phyloP scores from a whole-genome alignment of 495 filamentous ascomycete species.

The Tuber melanosporum region DNA sequence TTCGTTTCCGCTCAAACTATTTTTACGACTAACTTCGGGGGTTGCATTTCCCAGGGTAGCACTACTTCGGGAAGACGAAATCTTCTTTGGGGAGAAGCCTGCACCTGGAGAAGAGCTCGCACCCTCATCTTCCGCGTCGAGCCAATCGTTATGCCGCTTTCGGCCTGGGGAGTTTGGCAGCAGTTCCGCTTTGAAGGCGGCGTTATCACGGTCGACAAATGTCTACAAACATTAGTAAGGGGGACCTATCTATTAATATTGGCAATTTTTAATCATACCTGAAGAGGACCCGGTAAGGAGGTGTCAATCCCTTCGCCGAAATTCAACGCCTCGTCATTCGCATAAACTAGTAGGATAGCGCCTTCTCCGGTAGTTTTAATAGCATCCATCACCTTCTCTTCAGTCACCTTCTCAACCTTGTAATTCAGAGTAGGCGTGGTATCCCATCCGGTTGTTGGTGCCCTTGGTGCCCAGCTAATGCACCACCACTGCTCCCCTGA shows the following conservation, averaged over 20 bases:
- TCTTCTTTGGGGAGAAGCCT: conserved; percentile 30
- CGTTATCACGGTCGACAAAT: conserved; percentile 39
- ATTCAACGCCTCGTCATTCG: conserved; percentile 42
- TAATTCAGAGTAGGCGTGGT: conserved; percentile 30
- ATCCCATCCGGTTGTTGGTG: conserved; percentile 33
- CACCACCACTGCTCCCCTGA: conserved; percentile 46
- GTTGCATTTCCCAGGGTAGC: conserved; percentile 29
- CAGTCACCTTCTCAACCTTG: conserved; percentile 42
- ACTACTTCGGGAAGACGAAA: conserved; percentile 33
- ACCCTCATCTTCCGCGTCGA: conserved; percentile 32
- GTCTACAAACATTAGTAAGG: conserved; percentile 26
- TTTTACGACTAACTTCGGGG: conserved; percentile 24
- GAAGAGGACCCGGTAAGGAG: conserved; percentile 41
- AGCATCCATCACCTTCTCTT: conserved; percentile 42
- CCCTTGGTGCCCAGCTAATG: conserved; percentile 32
- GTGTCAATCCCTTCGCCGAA: conserved; percentile 10
- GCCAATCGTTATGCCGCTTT: conserved; percentile 34
- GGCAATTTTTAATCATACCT: conserved; percentile 35
- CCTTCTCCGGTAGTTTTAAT: conserved; percentile 41
- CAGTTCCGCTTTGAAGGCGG: conserved; percentile 34
- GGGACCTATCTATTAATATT: neutral
- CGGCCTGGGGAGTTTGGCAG: conserved; percentile 26
- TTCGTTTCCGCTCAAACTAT: conserved; percentile 20
- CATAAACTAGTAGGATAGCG: conserved; percentile 42
- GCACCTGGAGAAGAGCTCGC: conserved; percentile 13